Evolutionary conservation across 139 green algal species (phyloP).

Genomic region (Mychonastes homosphaera): DNA sequence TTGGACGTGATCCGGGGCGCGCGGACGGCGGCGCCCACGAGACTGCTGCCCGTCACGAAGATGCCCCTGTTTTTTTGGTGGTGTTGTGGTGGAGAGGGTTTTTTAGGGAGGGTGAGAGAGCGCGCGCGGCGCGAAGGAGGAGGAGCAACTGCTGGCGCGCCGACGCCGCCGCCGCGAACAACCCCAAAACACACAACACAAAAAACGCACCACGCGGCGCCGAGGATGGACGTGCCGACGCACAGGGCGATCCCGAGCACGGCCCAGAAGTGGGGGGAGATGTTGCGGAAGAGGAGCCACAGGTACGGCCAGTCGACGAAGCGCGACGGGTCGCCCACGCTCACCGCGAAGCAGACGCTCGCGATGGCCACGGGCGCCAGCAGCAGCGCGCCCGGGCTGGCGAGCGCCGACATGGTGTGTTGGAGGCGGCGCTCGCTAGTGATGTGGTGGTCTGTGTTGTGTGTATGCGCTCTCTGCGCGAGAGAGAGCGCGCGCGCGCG

Average conservation of each 20-base stretch:
- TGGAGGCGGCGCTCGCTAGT: too few relatives aligned
- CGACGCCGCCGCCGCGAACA: too few relatives aligned
- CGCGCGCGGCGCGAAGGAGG: too few relatives aligned
- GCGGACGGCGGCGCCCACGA: conserved; percentile 88
- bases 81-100: too few relatives aligned
- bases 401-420: neutral
- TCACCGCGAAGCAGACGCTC: conserved; percentile 36
- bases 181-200: too few relatives aligned
- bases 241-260: conserved; percentile 70
- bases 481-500: too few relatives aligned
- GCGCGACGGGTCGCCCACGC: conserved; percentile 22
- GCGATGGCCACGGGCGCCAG: conserved; percentile 24
- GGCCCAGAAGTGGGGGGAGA: conserved; percentile 87
- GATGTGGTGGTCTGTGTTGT: too few relatives aligned
- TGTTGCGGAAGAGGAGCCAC: conserved; percentile 70
- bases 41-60: conserved; percentile 92
- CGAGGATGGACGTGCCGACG: conserved; percentile 86
- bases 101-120: too few relatives aligned
- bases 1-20: conserved; percentile 95
- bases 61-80: too few relatives aligned
- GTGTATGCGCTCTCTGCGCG: too few relatives aligned
- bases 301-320: conserved; percentile 76
- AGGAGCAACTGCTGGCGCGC: too few relatives aligned
- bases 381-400: conserved; percentile 12
- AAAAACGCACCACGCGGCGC: conserved; percentile 91